Conservation (phyloP, 768 basidiomycete genomes). For the Rhodotorula toruloides region DNA sequence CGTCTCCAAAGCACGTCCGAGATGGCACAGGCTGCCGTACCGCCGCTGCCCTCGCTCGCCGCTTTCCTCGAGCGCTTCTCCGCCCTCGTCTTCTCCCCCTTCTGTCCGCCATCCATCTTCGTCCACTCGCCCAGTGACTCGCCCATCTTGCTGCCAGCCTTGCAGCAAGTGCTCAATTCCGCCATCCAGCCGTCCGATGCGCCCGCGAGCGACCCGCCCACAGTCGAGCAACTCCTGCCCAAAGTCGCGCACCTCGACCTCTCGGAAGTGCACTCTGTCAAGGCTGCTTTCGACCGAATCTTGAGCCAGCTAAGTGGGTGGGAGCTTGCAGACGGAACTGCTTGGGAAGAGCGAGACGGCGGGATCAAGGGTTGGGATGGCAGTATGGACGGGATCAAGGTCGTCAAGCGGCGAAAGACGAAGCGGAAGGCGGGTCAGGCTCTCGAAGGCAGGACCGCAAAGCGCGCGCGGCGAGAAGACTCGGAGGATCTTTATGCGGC, state of each 20-base stretch:
- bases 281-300: constrained; percentile 20
- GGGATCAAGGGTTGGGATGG: constrained; percentile 22
- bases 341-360: constrained; percentile 9
- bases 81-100: constrained; percentile 3
- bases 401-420: not conserved
- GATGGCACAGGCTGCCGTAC: too few species aligned
- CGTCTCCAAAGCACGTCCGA: too few species aligned
- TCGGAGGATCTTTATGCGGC: not conserved
- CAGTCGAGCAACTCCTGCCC: constrained; percentile 23
- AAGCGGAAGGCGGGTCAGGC: not conserved
- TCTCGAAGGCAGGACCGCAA: not conserved
- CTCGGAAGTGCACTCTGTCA: constrained; percentile 14
- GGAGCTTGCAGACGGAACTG: not conserved
- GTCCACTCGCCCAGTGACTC: constrained; percentile 8
- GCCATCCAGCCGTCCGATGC: not conserved
- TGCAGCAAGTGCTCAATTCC: not conserved
- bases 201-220: not conserved
- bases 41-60: not conserved
- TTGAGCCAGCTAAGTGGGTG: constrained; percentile 14
- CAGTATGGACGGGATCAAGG: constrained; percentile 4
- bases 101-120: constrained; percentile 2
- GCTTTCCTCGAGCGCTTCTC: not conserved
- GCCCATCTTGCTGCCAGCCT: not conserved
- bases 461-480: not conserved
- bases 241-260: constrained; percentile 29